Evolutionary conservation across 768 basidiomycete genomes (phyloP).

Genomic region (Pulveroboletus sp.): DNA sequence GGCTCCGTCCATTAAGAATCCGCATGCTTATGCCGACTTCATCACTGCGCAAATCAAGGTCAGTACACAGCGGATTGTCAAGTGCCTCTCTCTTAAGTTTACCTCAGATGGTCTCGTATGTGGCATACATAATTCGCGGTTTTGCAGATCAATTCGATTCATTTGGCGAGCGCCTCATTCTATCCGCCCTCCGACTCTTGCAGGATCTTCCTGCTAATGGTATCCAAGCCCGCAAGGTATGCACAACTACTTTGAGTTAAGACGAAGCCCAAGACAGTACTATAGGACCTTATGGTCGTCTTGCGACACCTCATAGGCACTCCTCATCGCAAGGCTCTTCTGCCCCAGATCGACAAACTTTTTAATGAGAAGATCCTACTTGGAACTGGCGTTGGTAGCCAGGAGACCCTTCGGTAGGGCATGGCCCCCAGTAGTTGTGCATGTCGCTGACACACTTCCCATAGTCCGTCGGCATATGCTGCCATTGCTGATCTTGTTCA

Average conservation of each 20-base stretch:
- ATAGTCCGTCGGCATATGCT: conserved; percentile 74
- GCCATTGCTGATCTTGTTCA: conserved; percentile 92
- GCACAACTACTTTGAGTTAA: neutral
- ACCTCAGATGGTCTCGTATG: conserved; percentile 78
- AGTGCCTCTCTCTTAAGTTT: conserved; percentile 5
- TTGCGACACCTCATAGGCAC: conserved; percentile 85
- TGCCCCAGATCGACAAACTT: conserved; percentile 82
- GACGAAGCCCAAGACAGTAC: neutral
- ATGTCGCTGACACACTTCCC: conserved; percentile 6
- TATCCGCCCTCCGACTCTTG: conserved; percentile 78
- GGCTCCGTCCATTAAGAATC: conserved; percentile 69
- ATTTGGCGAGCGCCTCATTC: conserved; percentile 76
- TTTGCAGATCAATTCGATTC: conserved; percentile 57
- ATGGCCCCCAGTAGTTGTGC: neutral
- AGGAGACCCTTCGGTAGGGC: conserved; percentile 75
- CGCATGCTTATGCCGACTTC: conserved; percentile 72
- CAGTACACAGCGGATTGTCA: neutral
- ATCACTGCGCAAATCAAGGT: conserved; percentile 91
- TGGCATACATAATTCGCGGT: conserved; percentile 84
- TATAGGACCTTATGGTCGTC: conserved; percentile 86
- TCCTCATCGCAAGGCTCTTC: conserved; percentile 69
- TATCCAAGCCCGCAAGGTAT: conserved; percentile 74
- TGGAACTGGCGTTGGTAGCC: conserved; percentile 76
- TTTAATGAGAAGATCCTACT: conserved; percentile 88
- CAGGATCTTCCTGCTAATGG: conserved; percentile 91